Conservation (phyloP, 139 green algal genomes). For the Astrephomene gubernaculifera region DNA sequence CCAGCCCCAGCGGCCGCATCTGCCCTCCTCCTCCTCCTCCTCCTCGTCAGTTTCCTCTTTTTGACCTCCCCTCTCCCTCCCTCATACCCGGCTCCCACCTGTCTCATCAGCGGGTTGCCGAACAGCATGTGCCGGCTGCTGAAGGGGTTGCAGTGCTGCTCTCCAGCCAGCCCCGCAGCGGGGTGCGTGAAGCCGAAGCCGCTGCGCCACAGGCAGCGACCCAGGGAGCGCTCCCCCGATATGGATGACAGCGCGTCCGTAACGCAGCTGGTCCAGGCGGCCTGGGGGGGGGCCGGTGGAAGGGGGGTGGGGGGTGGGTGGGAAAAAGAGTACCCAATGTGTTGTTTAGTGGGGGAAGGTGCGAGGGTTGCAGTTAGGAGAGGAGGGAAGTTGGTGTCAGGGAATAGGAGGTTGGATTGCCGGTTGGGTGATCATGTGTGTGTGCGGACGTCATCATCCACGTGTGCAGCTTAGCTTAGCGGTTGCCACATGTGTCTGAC, state of each 20-base stretch:
- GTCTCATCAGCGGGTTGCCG: not conserved
- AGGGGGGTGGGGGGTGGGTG: not conserved
- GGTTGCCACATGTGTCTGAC: too few relatives aligned
- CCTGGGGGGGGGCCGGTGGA: not conserved
- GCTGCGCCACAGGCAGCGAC: conserved; percentile 28
- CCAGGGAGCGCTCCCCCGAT: conserved; percentile 23
- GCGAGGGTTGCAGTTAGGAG: not conserved
- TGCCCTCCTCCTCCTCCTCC: too few relatives aligned
- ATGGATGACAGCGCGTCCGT: not conserved
- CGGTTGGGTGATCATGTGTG: too few relatives aligned
- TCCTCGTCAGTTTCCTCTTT: too few relatives aligned
- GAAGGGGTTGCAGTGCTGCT: not conserved
- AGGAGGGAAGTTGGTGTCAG: too few relatives aligned
- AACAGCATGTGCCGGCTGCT: conserved; percentile 9
- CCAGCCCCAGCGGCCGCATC: too few relatives aligned
- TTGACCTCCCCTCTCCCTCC: not conserved
- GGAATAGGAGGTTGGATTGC: too few relatives aligned
- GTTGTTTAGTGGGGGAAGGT: not conserved
- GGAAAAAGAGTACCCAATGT: not conserved
- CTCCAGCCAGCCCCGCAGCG: not conserved
- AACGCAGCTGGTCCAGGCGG: conserved; percentile 17
- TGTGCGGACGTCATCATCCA: too few relatives aligned
- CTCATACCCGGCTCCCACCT: not conserved
- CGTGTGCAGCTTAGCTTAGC: too few relatives aligned
- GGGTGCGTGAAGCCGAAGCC: conserved; percentile 15